Percentiles rank a stretch among this genome's conserved stretches.
phyloP scores from a whole-genome alignment of 371 early-diverging fungal genomes.

The Rhizomucor pusillus region DNA sequence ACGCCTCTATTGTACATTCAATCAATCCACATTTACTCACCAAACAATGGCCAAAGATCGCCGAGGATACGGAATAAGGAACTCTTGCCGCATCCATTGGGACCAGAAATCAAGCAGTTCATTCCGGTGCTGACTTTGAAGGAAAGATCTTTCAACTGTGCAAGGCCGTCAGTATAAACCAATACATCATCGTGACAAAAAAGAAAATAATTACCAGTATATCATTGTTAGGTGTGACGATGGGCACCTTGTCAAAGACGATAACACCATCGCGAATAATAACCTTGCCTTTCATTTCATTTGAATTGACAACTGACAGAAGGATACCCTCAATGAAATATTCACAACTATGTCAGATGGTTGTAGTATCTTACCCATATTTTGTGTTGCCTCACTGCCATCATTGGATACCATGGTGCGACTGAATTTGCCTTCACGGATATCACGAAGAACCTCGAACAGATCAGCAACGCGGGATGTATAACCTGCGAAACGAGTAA shows the following conservation, averaged over 20 bases:
- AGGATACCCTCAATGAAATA: not conserved
- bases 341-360: not conserved
- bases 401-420: constrained; percentile 58
- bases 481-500: constrained; percentile 79
- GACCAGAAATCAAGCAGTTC: constrained; percentile 88
- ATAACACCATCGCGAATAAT: constrained; percentile 69
- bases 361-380: constrained; percentile 19
- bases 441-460: constrained; percentile 71
- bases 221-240: constrained; percentile 93
- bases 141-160: constrained; percentile 62
- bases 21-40: constrained; percentile 13
- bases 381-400: constrained; percentile 29
- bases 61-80: constrained; percentile 93
- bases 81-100: constrained; percentile 90
- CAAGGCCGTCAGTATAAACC: not conserved
- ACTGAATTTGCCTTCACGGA: constrained; percentile 64
- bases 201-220: constrained; percentile 57
- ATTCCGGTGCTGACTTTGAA: constrained; percentile 85
- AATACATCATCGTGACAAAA: not conserved
- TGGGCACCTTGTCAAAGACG: constrained; percentile 85
- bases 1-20: not conserved
- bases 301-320: constrained; percentile 40
- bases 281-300: constrained; percentile 58
- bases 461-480: constrained; percentile 77
- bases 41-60: constrained; percentile 86